Evolutionary conservation across 495 filamentous ascomycete species (phyloP), one percentile per base, ranked within the genome.

Genomic region (Lophiostoma macrostomum): DNA sequence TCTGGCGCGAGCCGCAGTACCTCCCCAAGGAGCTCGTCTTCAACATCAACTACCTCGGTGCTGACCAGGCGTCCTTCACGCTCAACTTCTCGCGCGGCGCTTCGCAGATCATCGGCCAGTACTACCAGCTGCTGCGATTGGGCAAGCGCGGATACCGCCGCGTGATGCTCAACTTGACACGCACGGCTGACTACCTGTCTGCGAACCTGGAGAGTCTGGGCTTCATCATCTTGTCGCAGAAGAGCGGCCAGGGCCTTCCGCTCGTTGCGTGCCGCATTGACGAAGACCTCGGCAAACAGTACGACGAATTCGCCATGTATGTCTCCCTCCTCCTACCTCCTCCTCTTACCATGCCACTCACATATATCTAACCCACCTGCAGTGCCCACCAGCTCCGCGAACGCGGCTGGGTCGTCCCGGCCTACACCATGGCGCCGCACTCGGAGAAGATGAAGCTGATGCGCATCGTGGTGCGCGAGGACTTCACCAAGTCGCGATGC

Each of bases 41-140:
- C 80, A 95, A 94, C 77, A 91, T 95, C 78, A 96, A 96, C 73
- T 96, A 96, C 68, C 84, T 96, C 2, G 90, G 90, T 46, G 87
- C 90, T 20, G 88, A 96, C 60, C 90, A 96, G 71, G 83, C 90
- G n/a, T 94, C 88, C 44, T 95, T 95, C 76, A 96, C 90, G n/a
- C 79, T 96, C 43, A 96, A 96, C 75, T 96, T 96, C 76, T 90
- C 85, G 67, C 91, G 93, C 69, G 90, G 90, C 50, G 90, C 90
- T 36, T 84, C 84, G 31, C 90, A 95, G 62, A 83, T 96, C 56
- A 95, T 96, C 64, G 90, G 90, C 25, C 90, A 96, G 69, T 96
- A 96, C 74, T 96, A 96, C 73, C 90, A 95, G 67, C 73, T 96
- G 66, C 93, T 96, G 71, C 86, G 90, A 8, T 80, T 96, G 6